Percentiles rank a stretch among this genome's conserved stretches.
phyloP scores from a whole-genome alignment of 441 rosid species.

The Mallotus japonicus region DNA sequence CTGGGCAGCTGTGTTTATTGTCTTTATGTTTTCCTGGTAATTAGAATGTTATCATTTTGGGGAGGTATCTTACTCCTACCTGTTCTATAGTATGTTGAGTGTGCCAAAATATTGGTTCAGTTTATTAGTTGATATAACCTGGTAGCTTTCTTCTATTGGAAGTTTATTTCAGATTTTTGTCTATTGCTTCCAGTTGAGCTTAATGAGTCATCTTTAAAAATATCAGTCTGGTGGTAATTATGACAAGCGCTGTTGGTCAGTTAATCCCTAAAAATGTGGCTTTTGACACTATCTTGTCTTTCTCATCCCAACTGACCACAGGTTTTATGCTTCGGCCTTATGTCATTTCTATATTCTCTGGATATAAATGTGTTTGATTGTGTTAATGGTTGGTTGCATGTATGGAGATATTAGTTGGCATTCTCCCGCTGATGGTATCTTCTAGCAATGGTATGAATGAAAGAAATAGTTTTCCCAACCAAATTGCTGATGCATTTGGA shows the following conservation, averaged over 20 bases:
- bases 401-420: background rate
- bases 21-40: background rate
- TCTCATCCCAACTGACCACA: too few relatives aligned
- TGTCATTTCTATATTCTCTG: background rate
- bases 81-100: too few relatives aligned
- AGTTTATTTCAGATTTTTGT: background rate
- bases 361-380: background rate
- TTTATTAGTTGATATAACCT: background rate
- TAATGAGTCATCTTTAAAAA: background rate
- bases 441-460: background rate
- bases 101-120: background rate
- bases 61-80: background rate
- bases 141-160: background rate
- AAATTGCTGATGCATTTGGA: background rate
- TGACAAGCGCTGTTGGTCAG: background rate
- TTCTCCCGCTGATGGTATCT: background rate
- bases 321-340: background rate
- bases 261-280: background rate
- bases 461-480: background rate
- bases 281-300: background rate
- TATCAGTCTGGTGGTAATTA: background rate
- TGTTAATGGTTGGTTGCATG: background rate
- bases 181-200: background rate
- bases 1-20: background rate
- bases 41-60: background rate